phyloP scores from a whole-genome alignment of 2,329 filamentous ascomycete species.

The Rutstroemia sp. region DNA sequence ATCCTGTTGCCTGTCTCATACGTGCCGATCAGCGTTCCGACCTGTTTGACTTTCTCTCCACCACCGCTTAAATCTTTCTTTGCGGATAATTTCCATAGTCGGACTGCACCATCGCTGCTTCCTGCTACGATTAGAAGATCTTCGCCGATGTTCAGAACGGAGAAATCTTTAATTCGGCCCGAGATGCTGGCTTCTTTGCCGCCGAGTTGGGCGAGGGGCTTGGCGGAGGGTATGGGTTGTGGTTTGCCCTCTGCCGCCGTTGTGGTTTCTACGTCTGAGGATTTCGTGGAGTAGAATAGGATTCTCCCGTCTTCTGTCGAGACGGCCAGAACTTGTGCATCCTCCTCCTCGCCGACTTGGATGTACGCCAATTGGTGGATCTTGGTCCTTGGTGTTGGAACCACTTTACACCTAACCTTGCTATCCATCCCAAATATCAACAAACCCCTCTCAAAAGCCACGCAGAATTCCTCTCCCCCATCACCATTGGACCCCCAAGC shows the following conservation, averaged over 20 bases:
- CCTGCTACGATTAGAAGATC: conserved; percentile 59
- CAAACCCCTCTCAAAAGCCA: conserved; percentile 80
- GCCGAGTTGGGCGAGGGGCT: conserved; percentile 69
- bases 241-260: conserved; percentile 31
- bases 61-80: conserved; percentile 29
- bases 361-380: conserved; percentile 77
- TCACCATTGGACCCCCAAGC: conserved; percentile 68
- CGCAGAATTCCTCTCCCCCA: conserved; percentile 71
- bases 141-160: conserved; percentile 40
- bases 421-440: conserved; percentile 87
- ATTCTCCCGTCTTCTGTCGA: conserved; percentile 89
- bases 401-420: conserved; percentile 65
- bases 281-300: conserved; percentile 69
- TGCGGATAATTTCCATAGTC: conserved; percentile 61
- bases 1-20: conserved; percentile 85
- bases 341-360: conserved; percentile 38
- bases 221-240: conserved; percentile 49
- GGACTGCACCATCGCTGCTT: conserved; percentile 79
- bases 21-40: conserved; percentile 56
- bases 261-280: conserved; percentile 36
- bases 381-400: conserved; percentile 64
- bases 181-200: conserved; percentile 61
- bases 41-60: conserved; percentile 24
- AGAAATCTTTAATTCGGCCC: conserved; percentile 85
- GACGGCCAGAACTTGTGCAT: conserved; percentile 58